Percentiles rank a stretch among this genome's conserved stretches.
phyloP scores from a whole-genome alignment of 2,329 filamentous ascomycete genomes.

The Calonectria pseudoturangicola region DNA sequence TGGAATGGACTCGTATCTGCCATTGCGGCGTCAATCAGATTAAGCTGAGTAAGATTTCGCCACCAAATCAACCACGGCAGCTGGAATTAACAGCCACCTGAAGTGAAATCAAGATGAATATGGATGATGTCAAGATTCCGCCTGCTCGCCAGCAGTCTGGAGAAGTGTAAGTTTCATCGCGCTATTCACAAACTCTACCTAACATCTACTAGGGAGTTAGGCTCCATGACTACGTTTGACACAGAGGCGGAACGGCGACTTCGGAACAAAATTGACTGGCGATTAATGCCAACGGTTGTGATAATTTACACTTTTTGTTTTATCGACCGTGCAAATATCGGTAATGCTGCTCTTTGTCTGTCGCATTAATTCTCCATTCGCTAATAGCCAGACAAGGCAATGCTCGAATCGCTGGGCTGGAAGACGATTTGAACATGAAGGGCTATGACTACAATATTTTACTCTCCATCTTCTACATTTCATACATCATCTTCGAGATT shows the following conservation, averaged over 20 bases:
- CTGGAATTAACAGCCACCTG: not conserved
- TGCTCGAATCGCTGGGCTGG: conserved; percentile 73
- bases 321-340: conserved; percentile 82
- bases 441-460: conserved; percentile 77
- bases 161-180: not conserved
- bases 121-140: not conserved
- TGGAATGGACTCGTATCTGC: not conserved
- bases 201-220: not conserved
- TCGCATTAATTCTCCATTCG: not conserved
- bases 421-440: conserved; percentile 70
- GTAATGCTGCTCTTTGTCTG: conserved; percentile 56
- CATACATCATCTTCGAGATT: conserved; percentile 79
- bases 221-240: not conserved
- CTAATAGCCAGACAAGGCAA: conserved; percentile 51
- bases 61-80: not conserved
- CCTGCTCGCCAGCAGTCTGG: not conserved
- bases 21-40: not conserved
- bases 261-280: conserved; percentile 9
- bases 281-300: conserved; percentile 9
- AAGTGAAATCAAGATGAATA: not conserved
- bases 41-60: not conserved
- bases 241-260: not conserved
- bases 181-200: not conserved
- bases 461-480: conserved; percentile 77
- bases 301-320: conserved; percentile 70